Conservation (phyloP, 257 asterid species). For the Nicotiana paniculata region DNA sequence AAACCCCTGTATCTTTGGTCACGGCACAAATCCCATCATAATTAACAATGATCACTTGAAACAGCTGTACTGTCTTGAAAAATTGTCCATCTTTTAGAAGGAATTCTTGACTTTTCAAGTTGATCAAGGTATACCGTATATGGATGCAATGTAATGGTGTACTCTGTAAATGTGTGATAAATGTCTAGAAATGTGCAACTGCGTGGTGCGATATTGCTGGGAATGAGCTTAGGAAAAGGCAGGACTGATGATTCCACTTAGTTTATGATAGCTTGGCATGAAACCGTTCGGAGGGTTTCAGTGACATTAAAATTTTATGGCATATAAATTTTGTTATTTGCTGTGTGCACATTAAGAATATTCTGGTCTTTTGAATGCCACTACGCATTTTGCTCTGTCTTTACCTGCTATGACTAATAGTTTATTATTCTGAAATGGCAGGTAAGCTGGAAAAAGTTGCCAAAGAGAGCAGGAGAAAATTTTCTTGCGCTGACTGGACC, state of each 20-base stretch:
- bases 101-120: background rate
- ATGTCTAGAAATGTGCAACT: background rate
- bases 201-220: background rate
- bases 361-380: background rate
- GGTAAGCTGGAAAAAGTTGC: conserved; percentile 31
- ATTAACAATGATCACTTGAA: background rate
- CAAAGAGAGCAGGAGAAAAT: conserved; percentile 46
- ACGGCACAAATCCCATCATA: background rate
- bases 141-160: background rate
- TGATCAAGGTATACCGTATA: background rate
- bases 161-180: background rate
- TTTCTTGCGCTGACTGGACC: conserved; percentile 66
- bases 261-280: background rate
- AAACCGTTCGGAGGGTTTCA: background rate
- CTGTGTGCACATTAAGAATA: background rate
- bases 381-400: background rate
- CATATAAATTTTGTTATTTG: background rate
- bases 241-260: background rate
- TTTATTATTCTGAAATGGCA: conserved; percentile 1
- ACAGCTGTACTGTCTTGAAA: background rate
- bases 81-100: background rate
- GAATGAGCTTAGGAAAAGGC: background rate
- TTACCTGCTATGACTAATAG: background rate
- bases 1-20: background rate
- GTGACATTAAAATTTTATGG: background rate